Conservation (phyloP, 495 filamentous ascomycete species). For the Penicillium macrosclerotiorum region DNA sequence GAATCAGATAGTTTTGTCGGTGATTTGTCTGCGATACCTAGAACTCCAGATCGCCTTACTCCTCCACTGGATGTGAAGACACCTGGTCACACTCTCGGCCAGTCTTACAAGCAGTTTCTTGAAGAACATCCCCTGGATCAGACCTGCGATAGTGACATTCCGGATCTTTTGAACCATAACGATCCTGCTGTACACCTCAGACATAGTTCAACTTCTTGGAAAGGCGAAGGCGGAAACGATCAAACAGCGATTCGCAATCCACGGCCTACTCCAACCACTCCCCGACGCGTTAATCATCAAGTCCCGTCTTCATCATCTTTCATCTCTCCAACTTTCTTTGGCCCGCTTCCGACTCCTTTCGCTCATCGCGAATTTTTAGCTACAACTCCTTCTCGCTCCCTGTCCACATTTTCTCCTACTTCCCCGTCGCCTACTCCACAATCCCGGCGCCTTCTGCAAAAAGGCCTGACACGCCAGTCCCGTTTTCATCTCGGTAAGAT, state of each 20-base stretch:
- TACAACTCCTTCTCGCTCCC: background rate
- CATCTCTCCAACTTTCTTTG: background rate
- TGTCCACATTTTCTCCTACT: background rate
- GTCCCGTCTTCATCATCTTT: background rate
- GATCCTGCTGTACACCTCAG: too few species aligned
- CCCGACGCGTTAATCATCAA: background rate
- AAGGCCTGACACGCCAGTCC: background rate
- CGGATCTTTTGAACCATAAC: too few species aligned
- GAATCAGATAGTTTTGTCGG: background rate
- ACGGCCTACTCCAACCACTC: background rate
- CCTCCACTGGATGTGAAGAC: background rate
- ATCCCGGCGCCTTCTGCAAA: background rate
- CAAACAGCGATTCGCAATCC: background rate
- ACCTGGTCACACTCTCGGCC: background rate
- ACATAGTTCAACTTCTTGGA: too few species aligned
- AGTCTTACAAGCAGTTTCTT: slow-evolving; percentile 5
- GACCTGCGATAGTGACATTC: background rate
- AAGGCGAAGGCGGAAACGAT: too few species aligned
- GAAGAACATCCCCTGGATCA: background rate
- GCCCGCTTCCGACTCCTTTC: slow-evolving; percentile 3
- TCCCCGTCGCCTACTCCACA: background rate
- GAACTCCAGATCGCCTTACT: background rate
- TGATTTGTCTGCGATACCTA: background rate
- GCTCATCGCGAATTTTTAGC: background rate
- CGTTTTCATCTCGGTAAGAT: background rate